Percentiles rank a stretch among this genome's conserved stretches.
These are phyloP conservation scores for Erigeron philadelphicus DNA, from an alignment of 140 eudicot species.

Conservation along the genomic window DNA sequence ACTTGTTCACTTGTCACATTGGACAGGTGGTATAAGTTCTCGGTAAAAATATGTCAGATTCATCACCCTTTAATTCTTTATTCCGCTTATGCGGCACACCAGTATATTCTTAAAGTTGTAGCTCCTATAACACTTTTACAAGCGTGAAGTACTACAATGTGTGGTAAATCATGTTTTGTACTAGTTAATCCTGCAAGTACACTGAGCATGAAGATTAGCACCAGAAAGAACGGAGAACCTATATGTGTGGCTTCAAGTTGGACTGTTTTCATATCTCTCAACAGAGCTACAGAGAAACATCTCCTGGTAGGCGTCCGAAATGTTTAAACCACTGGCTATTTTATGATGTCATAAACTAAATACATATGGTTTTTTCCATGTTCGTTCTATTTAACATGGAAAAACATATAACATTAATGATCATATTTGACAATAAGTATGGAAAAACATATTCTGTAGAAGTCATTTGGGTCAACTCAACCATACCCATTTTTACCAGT, in stretches of 20 bases:
- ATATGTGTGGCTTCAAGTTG: conserved; percentile 20
- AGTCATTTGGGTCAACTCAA: no score
- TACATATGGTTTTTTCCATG: neutral
- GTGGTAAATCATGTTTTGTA: conserved; percentile 5
- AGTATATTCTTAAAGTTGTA: conserved; percentile 16
- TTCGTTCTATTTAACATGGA: no score
- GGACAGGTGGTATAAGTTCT: conserved; percentile 36
- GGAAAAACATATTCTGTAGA: no score
- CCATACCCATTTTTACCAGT: no score
- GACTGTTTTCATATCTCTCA: conserved; percentile 19
- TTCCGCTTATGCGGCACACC: conserved; percentile 6
- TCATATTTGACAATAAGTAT: no score
- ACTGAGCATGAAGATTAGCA: conserved; percentile 14
- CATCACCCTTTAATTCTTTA: conserved; percentile 16
- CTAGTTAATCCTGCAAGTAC: neutral
- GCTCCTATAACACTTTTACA: conserved; percentile 15
- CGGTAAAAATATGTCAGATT: conserved; percentile 27
- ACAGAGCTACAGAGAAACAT: conserved; percentile 18
- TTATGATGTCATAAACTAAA: conserved; percentile 9
- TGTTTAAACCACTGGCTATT: neutral
- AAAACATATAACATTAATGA: no score
- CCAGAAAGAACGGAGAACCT: conserved; percentile 13
- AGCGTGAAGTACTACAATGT: conserved; percentile 14
- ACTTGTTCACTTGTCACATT: conserved; percentile 28
- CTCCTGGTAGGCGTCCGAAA: conserved; percentile 17